A percentile compares a stretch with the other conserved stretches of the same genome.
Evolutionary conservation across 768 basidiomycete species (phyloP).

Genomic region (Xerocomellus intermedius): DNA sequence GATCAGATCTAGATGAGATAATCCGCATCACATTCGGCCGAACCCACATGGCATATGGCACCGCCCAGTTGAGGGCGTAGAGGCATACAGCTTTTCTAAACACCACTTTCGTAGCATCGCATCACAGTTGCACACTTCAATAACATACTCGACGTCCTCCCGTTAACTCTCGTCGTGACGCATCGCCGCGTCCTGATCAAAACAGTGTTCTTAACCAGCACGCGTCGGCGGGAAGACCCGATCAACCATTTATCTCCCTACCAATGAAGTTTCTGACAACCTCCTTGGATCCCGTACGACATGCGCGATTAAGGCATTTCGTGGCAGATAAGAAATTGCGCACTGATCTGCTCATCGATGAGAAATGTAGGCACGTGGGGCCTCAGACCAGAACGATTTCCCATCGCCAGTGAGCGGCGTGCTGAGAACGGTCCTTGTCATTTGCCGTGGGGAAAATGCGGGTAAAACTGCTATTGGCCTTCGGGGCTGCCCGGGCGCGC

Average conservation of each 20-base stretch:
- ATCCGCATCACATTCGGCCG: constrained; percentile 11
- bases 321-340: not conserved
- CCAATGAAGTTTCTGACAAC: not conserved
- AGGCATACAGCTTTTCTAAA: not conserved
- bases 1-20: constrained; percentile 3
- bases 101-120: not conserved
- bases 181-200: not conserved
- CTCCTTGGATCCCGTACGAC: not conserved
- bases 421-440: not conserved
- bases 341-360: not conserved
- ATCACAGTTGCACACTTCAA: not conserved
- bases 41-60: not conserved
- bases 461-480: constrained; percentile 15
- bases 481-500: not conserved
- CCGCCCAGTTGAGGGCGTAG: not conserved
- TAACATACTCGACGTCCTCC: not conserved
- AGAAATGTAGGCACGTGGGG: not conserved
- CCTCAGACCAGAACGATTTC: not conserved
- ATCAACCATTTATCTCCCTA: not conserved
- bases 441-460: not conserved
- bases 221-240: not conserved
- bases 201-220: not conserved
- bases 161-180: not conserved
- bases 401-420: not conserved
- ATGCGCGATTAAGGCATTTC: constrained; percentile 2